Evolutionary conservation across 768 basidiomycete species (phyloP).

Genomic region (Amanita inopinata): DNA sequence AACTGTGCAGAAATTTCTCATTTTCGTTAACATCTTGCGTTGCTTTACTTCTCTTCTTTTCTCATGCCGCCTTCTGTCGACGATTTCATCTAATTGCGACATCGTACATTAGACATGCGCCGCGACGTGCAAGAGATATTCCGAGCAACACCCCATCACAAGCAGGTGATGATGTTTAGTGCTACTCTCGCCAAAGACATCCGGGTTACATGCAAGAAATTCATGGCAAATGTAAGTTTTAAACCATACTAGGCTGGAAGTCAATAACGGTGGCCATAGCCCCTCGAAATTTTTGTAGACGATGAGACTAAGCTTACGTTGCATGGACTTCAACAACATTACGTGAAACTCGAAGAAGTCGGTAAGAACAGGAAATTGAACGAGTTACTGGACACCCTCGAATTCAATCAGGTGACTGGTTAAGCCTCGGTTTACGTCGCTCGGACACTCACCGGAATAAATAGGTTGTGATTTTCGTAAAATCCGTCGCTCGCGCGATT

Average conservation of each 20-base stretch:
- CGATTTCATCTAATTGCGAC: conserved; percentile 58
- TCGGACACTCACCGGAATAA: not conserved
- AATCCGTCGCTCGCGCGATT: conserved; percentile 93
- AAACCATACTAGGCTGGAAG: conserved; percentile 1
- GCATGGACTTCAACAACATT: conserved; percentile 97
- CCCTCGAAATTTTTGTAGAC: conserved; percentile 98
- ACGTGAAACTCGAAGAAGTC: conserved; percentile 91
- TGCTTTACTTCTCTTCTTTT: conserved; percentile 23
- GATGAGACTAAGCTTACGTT: conserved; percentile 98
- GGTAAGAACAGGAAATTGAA: conserved; percentile 97
- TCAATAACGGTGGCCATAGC: conserved; percentile 36
- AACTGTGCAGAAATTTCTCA: conserved; percentile 1
- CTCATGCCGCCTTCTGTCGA: conserved; percentile 42
- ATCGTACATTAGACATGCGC: conserved; percentile 94
- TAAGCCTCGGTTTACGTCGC: not conserved
- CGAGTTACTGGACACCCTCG: conserved; percentile 87
- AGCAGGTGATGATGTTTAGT: conserved; percentile 99
- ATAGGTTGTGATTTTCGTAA: conserved; percentile 98
- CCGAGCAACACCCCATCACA: conserved; percentile 96
- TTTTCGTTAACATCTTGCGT: conserved; percentile 11
- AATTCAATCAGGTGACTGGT: conserved; percentile 89
- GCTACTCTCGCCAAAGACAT: conserved; percentile 97
- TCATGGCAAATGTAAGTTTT: conserved; percentile 89
- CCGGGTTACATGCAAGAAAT: conserved; percentile 96
- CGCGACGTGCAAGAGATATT: conserved; percentile 99